Evolutionary conservation across 495 filamentous ascomycete species (phyloP).

Genomic region (Oidiodendron maius): DNA sequence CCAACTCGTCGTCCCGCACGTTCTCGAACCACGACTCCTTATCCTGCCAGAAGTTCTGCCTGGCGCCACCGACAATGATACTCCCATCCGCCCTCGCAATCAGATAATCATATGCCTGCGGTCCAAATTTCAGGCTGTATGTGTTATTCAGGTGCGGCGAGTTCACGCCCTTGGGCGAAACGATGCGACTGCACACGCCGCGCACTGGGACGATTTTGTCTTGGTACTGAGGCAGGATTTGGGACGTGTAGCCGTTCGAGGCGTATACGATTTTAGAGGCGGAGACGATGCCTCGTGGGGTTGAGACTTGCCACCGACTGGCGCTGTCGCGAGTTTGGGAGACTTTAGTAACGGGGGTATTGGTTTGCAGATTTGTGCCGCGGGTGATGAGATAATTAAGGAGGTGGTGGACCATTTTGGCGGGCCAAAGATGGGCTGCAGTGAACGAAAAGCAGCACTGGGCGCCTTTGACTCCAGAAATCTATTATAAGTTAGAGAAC

Average conservation of each 20-base stretch:
- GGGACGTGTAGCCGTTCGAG: slow-evolving; percentile 65
- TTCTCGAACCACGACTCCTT: slow-evolving; percentile 39
- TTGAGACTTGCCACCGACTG: slow-evolving; percentile 38
- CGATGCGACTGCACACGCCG: slow-evolving; percentile 4
- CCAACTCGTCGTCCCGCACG: slow-evolving; percentile 39
- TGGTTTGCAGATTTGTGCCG: slow-evolving; percentile 56
- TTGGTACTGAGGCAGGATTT: slow-evolving; percentile 36
- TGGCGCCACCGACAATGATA: slow-evolving; percentile 47
- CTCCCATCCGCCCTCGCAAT: slow-evolving; percentile 42
- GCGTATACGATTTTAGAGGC: slow-evolving; percentile 54
- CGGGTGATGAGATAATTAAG: slow-evolving; percentile 41
- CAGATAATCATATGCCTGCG: slow-evolving; percentile 34
- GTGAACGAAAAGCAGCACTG: slow-evolving; percentile 46
- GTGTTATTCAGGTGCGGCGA: neutral
- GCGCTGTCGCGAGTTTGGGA: slow-evolving; percentile 12
- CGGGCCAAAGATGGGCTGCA: slow-evolving; percentile 58
- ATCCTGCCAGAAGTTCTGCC: slow-evolving; percentile 28
- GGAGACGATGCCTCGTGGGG: slow-evolving; percentile 45
- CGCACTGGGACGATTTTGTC: slow-evolving; percentile 7
- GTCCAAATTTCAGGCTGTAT: neutral
- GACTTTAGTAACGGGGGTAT: slow-evolving; percentile 47
- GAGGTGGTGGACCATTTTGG: slow-evolving; percentile 55
- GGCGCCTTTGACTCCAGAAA: slow-evolving; percentile 34
- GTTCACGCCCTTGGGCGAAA: neutral
- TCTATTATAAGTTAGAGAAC: slow-evolving; percentile 23